These are phyloP conservation scores for Tylopilus rubrobrunneus DNA, from an alignment of 768 basidiomycete genomes.

Conservation along the genomic window DNA sequence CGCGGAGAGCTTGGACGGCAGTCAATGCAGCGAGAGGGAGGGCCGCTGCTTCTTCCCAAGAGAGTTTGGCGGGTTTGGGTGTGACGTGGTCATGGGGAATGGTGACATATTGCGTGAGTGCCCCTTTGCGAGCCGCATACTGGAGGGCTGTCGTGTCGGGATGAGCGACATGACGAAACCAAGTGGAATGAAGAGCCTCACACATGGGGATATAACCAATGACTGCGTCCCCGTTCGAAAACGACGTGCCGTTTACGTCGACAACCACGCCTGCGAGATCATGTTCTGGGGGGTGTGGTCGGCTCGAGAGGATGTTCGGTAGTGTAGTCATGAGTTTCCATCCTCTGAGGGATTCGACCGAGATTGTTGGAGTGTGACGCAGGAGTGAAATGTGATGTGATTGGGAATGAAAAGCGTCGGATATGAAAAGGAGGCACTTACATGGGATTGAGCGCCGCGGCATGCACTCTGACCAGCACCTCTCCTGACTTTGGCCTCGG, in stretches of 20 bases:
- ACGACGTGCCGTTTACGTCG: conserved; percentile 48
- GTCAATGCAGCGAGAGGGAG: conserved; percentile 57
- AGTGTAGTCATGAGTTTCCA: conserved; percentile 52
- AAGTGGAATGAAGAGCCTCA: conserved; percentile 12
- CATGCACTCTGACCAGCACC: conserved; percentile 49
- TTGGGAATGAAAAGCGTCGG: background rate
- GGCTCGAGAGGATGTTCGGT: conserved; percentile 43
- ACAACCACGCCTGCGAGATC: conserved; percentile 66
- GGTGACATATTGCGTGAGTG: conserved; percentile 53
- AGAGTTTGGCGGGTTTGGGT: conserved; percentile 43
- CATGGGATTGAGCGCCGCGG: conserved; percentile 68
- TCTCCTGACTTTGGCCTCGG: conserved; percentile 37
- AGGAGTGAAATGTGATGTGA: background rate
- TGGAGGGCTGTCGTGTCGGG: conserved; percentile 19
- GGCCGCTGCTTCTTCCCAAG: conserved; percentile 57
- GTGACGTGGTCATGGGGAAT: conserved; percentile 43
- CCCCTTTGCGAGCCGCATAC: conserved; percentile 44
- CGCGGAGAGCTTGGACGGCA: conserved; percentile 52
- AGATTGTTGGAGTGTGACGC: no score
- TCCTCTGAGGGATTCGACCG: conserved; percentile 30
- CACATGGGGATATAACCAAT: conserved; percentile 50
- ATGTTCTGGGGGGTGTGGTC: conserved; percentile 53
- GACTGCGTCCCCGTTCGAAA: conserved; percentile 58
- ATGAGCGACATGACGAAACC: background rate
- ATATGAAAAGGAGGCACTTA: conserved; percentile 26